Evolutionary conservation across 2,329 filamentous ascomycete genomes (phyloP), one percentile per base, ranked within the genome.

Genomic region (Nemania diffusa): DNA sequence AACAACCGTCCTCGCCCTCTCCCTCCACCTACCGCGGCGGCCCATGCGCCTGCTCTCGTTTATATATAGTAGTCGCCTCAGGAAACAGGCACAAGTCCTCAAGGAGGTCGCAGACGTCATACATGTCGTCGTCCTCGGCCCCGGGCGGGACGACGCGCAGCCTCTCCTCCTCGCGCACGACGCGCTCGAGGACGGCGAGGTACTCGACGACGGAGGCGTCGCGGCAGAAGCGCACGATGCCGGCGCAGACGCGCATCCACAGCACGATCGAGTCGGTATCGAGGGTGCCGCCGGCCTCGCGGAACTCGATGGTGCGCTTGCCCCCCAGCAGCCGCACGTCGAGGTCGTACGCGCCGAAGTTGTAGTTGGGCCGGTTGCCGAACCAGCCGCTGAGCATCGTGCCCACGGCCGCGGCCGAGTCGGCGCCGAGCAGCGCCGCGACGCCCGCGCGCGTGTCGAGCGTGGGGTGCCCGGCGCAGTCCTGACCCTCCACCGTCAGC

Each of bases 101-200:
- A 1, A 82, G 68, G 7, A 81, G 71, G 58, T 80, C 78, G 2
- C 79, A 70, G 5, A 80, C 73, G 58, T 81, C 79, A 59, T 80
- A 81, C 34, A 72, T 62, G 1, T 67, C 57, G 11, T 70, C 65
- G 1, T 69, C 70, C 0, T 20, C 52, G 3, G 34, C 48, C 44
- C 51, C 56, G 29, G 50, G 51, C 29, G 13, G 3, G 1, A 22
- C 42, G 26, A 26, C 34, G 2, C 57, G 58, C 50, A 20, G 24
- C 72, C 78, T 69, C 13, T 77, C 72, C n/a, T 78, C 73, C 60
- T 78, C 75, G 5, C 65, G 67, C 1, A 72, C 69, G 26, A 79
- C 67, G 5, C 69, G 68, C 27, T 76, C 73, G 46, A 77, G 73
- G 29, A 77, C 72, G 22, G 70, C 60, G n/a, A 79, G 37, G 42